Evolutionary conservation across 148 eudicot genomes (phyloP).

Genomic region (Chenopodium album): DNA sequence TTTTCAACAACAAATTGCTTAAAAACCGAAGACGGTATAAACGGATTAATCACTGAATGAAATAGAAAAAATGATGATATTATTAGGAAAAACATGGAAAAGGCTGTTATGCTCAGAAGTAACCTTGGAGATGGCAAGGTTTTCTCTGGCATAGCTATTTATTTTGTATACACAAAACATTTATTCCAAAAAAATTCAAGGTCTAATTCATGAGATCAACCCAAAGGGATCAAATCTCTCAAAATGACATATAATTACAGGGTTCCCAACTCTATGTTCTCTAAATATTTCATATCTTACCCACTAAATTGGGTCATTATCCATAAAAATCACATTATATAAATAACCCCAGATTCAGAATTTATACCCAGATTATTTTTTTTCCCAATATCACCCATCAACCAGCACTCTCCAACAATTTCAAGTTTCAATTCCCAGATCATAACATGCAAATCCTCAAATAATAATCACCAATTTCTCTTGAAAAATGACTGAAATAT

Average conservation of each 20-base stretch:
- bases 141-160: constrained; percentile 50
- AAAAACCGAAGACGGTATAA: constrained; percentile 44
- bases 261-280: not conserved
- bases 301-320: constrained; percentile 7
- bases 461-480: constrained; percentile 12
- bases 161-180: constrained; percentile 30
- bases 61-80: constrained; percentile 57
- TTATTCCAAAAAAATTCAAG: constrained; percentile 6
- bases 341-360: constrained; percentile 15
- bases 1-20: constrained; percentile 41
- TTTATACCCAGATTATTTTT: not conserved
- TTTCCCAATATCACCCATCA: constrained; percentile 10
- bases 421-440: constrained; percentile 14
- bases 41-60: constrained; percentile 45
- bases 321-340: constrained; percentile 17
- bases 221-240: not conserved
- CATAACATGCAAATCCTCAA: constrained; percentile 12
- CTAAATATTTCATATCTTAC: not conserved
- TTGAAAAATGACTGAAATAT: not conserved
- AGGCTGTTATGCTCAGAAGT: constrained; percentile 41
- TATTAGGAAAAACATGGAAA: constrained; percentile 50
- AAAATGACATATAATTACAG: not conserved
- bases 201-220: not conserved
- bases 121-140: constrained; percentile 49
- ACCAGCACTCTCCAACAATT: not conserved